Percentiles rank a stretch among this genome's conserved stretches.
These are phyloP conservation scores for Aphanocladium album DNA, from an alignment of 2,329 filamentous ascomycete species.

Conservation along the genomic window DNA sequence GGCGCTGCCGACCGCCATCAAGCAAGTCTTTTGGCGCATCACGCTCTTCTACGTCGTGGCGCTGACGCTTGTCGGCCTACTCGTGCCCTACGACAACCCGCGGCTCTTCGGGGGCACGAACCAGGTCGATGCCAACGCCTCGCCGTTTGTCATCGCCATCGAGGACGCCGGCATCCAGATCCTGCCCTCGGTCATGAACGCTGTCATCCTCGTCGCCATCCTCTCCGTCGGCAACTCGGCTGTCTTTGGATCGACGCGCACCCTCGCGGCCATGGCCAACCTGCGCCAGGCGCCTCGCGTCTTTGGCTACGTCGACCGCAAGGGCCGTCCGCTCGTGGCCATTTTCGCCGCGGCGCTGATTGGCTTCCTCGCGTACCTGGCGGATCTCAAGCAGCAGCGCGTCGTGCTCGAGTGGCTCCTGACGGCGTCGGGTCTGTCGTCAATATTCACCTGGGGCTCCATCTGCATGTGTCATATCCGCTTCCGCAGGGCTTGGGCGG, in stretches of 20 bases:
- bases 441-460: slow-evolving; percentile 64
- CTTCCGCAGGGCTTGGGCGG: slow-evolving; percentile 55
- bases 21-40: slow-evolving; percentile 86
- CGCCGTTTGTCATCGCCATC: slow-evolving; percentile 83
- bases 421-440: slow-evolving; percentile 59
- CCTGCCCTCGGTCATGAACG: slow-evolving; percentile 78
- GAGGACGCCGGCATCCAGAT: slow-evolving; percentile 68
- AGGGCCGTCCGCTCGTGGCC: slow-evolving; percentile 66
- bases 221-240: slow-evolving; percentile 79
- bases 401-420: slow-evolving; percentile 71
- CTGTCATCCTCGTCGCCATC: slow-evolving; percentile 79
- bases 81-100: slow-evolving; percentile 58
- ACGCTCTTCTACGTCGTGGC: slow-evolving; percentile 77
- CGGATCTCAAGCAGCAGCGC: slow-evolving; percentile 51
- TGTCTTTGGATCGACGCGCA: slow-evolving; percentile 78
- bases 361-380: slow-evolving; percentile 67
- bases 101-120: slow-evolving; percentile 23
- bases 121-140: slow-evolving; percentile 54
- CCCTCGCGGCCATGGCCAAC: slow-evolving; percentile 75
- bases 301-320: slow-evolving; percentile 69
- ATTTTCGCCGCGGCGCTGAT: slow-evolving; percentile 58
- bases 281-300: slow-evolving; percentile 69
- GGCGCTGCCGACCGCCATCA: slow-evolving; percentile 71
- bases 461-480: slow-evolving; percentile 61
- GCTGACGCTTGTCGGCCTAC: slow-evolving; percentile 66